Evolutionary conservation across 345 rosid genomes (phyloP).

Genomic region (Reutealis trisperma): DNA sequence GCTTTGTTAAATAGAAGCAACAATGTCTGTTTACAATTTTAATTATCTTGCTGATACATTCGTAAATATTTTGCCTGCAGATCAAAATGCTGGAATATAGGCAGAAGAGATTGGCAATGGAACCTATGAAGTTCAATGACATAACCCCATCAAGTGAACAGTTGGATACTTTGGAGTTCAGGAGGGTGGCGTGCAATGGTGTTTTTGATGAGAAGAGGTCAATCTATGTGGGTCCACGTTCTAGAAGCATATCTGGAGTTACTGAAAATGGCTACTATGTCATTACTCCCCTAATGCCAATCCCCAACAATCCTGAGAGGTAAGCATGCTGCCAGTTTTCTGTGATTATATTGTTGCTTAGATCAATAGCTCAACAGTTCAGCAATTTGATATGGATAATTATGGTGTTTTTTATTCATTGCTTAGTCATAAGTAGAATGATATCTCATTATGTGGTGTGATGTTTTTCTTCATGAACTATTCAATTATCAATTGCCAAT

Average conservation of each 20-base stretch:
- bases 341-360: background rate
- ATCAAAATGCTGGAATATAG: constrained; percentile 73
- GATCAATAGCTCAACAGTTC: background rate
- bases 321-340: constrained; percentile 26
- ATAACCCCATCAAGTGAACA: constrained; percentile 46
- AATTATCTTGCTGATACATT: background rate
- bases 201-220: constrained; percentile 67
- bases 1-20: background rate
- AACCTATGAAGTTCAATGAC: constrained; percentile 62
- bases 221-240: constrained; percentile 84
- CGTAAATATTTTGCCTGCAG: constrained; percentile 34
- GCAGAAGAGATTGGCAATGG: constrained; percentile 62
- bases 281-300: constrained; percentile 78
- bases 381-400: background rate
- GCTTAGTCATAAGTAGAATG: background rate
- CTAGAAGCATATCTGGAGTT: constrained; percentile 89
- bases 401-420: background rate
- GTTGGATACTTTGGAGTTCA: constrained; percentile 64
- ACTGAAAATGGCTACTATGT: constrained; percentile 88
- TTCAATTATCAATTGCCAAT: background rate
- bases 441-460: background rate
- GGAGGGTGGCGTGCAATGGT: constrained; percentile 73
- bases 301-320: constrained; percentile 63
- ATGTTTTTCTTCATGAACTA: background rate
- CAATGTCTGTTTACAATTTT: constrained; percentile 2